Base-by-base conservation (phyloP, 1,284 basidiomycete genomes). In the Sutorius eximius region DNA sequence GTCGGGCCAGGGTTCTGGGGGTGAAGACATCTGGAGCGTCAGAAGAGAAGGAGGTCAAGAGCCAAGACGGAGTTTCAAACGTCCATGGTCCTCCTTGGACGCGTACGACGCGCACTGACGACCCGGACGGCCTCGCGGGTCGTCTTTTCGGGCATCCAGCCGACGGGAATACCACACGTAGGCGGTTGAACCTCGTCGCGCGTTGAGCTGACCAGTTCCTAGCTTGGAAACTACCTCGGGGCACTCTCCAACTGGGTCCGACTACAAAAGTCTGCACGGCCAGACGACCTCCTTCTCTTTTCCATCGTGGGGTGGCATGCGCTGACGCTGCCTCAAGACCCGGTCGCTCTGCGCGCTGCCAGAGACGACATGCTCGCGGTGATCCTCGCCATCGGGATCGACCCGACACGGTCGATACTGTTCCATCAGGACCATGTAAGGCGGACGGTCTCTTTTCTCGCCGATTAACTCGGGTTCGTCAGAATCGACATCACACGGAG, bases 301-400 rank as follows among this genome's bases (percentile, higher is more conserved):
- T 90, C 90, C n/a, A 87, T 97, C 59, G 95, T 95, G 12, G 95
- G 95, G 30, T 88, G 92, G 81, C 94, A 97, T 71, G 92, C 93
- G 10, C 79, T 97, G 62, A 96, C 94, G 1, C 75, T 96, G n/a
- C 92, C 93, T 6, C 91, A 95, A 77, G 77, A 91, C 65, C 90
- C 93, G 0, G 70, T 73, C 34, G 69, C 73, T n/a, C 77, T 96
- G 16, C 73, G 76, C 9, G 65, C 73, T 5, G 83, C 95, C 47
- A 75, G 90, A 37, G 77, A 80, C 44, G 89, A 96, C 52, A 89
- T 93, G 81, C 75, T 97, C 47, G 93, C 94, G 0, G 83, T 85
- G 1, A 73, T 98, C 6, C 76, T 98, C 7, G 92, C 95, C 0
- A 82, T 94, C 52, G 95, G 95, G 0, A 77, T 98, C 29, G 87